Evolutionary conservation across 768 basidiomycete genomes (phyloP).

Genomic region (Myochromella boudieri): DNA sequence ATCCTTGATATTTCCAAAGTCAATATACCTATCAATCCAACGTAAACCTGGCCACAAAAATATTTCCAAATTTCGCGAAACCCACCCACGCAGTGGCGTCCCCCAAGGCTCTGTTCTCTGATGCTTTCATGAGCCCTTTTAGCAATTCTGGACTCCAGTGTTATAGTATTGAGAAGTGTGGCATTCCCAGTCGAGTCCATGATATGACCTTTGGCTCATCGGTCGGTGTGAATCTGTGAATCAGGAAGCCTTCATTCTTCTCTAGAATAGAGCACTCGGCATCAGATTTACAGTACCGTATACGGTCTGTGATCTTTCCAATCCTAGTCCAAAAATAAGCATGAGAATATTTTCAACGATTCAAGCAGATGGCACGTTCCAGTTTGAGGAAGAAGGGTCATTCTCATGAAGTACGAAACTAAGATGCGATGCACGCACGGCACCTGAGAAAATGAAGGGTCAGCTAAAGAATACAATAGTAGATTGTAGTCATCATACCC

Average conservation of each 20-base stretch:
- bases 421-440: neutral
- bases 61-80: too few species aligned
- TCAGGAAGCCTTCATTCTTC: conserved; percentile 13
- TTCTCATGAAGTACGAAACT: neutral
- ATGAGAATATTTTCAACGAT: neutral
- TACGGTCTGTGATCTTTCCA: conserved; percentile 37
- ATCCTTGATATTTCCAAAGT: too few species aligned
- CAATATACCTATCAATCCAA: too few species aligned
- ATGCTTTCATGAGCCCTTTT: too few species aligned
- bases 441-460: conserved; percentile 7
- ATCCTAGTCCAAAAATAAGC: conserved; percentile 14
- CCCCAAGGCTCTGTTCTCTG: too few species aligned
- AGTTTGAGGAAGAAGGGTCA: neutral
- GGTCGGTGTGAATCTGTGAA: too few species aligned
- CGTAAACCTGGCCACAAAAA: too few species aligned
- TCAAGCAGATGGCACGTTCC: conserved; percentile 9
- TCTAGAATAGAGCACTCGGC: conserved; percentile 29
- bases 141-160: too few species aligned
- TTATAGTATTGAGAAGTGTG: too few species aligned
- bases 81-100: too few species aligned
- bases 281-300: conserved; percentile 29
- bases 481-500: conserved; percentile 14
- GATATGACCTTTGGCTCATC: too few species aligned
- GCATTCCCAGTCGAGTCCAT: too few species aligned
- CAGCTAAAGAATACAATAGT: neutral